Percentiles rank a stretch among this genome's conserved stretches.
These are phyloP conservation scores for Glaciozyma antarctica DNA, from an alignment of 768 basidiomycete species.

Conservation along the genomic window DNA sequence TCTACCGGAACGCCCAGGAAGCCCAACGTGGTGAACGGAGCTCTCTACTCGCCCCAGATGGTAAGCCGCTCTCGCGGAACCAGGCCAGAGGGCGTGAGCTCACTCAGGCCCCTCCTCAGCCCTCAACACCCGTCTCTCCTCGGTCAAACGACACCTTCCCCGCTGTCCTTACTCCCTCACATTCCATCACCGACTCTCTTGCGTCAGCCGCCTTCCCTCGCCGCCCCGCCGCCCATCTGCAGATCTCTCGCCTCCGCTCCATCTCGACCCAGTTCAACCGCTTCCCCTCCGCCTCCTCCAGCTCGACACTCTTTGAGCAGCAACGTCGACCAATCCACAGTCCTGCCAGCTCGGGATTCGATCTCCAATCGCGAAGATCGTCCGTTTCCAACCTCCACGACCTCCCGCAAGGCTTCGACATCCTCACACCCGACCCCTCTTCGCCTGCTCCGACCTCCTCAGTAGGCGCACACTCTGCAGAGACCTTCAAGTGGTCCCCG, in stretches of 20 bases:
- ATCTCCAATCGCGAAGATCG: slow-evolving; percentile 14
- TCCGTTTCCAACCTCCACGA: slow-evolving; percentile 26
- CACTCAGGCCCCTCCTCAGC: background rate
- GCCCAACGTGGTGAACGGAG: slow-evolving; percentile 46
- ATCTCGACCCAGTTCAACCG: slow-evolving; percentile 40
- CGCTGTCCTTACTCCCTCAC: background rate
- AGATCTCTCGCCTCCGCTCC: slow-evolving; percentile 49
- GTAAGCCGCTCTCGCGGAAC: background rate
- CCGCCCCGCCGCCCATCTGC: slow-evolving; percentile 37
- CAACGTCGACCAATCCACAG: slow-evolving; percentile 18
- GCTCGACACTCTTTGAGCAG: slow-evolving; percentile 49
- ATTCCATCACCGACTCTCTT: slow-evolving; percentile 11
- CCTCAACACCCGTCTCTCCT: slow-evolving; percentile 32
- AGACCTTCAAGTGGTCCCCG: slow-evolving; percentile 68
- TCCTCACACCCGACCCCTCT: slow-evolving; percentile 2
- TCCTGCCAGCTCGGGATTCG: slow-evolving; percentile 15
- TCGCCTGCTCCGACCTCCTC: slow-evolving; percentile 4
- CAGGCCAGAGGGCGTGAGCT: background rate
- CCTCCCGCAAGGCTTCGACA: slow-evolving; percentile 14
- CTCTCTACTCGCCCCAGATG: slow-evolving; percentile 38
- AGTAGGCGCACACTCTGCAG: slow-evolving; percentile 39
- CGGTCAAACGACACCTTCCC: slow-evolving; percentile 17
- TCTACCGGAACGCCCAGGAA: slow-evolving; percentile 40
- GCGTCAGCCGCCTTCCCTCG: slow-evolving; percentile 18
- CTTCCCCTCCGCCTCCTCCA: slow-evolving; percentile 60